Conservation (phyloP, 139 green algal species). For the Diplosphaera chodatii region DNA sequence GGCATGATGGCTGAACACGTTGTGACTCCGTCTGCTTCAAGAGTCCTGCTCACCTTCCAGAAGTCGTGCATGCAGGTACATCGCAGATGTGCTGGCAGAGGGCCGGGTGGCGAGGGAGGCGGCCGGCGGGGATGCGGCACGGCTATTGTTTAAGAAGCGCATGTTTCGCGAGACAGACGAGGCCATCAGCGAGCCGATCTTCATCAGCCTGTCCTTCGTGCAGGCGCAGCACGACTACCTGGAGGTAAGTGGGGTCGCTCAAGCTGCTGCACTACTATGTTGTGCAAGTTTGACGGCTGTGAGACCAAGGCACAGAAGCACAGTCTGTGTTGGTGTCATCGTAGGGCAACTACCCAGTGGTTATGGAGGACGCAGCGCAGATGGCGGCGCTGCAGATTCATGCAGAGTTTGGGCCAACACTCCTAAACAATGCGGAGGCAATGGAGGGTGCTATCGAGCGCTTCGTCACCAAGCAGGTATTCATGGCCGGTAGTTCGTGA, state of each 20-base stretch:
- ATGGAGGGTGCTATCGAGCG: conserved; percentile 63
- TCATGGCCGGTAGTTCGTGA: too few species aligned
- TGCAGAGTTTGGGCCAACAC: conserved; percentile 57
- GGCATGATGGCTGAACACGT: too few species aligned
- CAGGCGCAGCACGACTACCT: conserved; percentile 82
- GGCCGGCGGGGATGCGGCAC: conserved; percentile 1
- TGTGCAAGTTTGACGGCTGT: too few species aligned
- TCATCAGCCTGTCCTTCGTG: conserved; percentile 92
- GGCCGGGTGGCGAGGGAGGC: not conserved
- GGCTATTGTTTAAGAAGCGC: conserved; percentile 96
- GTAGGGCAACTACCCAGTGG: conserved; percentile 93
- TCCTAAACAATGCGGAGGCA: conserved; percentile 47
- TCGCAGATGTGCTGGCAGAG: conserved; percentile 65
- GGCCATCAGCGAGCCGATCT: conserved; percentile 87
- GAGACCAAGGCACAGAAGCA: too few species aligned
- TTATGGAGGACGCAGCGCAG: conserved; percentile 87
- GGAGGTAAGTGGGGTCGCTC: too few species aligned
- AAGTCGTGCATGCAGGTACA: conserved; percentile 31
- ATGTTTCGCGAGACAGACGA: conserved; percentile 95
- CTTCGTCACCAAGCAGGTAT: conserved; percentile 65
- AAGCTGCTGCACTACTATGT: too few species aligned
- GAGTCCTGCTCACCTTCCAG: too few species aligned
- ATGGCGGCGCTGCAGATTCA: conserved; percentile 88
- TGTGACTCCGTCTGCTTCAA: too few species aligned
- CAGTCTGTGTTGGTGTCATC: too few species aligned